These are phyloP conservation scores for Pseudozyma pruni DNA, from an alignment of 1,284 basidiomycete genomes.

Conservation along the genomic window DNA sequence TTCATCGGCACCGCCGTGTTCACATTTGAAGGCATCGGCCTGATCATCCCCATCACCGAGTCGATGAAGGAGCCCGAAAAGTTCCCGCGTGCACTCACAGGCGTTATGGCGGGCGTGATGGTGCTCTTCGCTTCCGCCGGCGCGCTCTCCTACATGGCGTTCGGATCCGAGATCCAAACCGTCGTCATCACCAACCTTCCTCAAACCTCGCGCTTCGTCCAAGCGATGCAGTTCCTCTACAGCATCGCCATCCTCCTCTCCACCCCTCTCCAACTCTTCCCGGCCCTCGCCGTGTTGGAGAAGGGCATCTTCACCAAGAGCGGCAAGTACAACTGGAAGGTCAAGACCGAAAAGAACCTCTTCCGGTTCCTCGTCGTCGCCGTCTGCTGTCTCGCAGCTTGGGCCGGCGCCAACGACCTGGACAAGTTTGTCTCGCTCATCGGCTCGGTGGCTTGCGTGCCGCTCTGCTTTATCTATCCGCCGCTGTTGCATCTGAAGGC, in stretches of 20 bases:
- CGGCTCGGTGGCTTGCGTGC: conserved; percentile 92
- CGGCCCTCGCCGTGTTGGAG: conserved; percentile 95
- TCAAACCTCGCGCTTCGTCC: conserved; percentile 84
- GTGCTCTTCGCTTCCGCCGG: conserved; percentile 89
- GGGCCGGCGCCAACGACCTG: conserved; percentile 85
- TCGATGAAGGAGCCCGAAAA: conserved; percentile 90
- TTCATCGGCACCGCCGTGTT: conserved; percentile 98
- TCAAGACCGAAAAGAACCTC: conserved; percentile 87
- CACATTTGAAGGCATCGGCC: conserved; percentile 96
- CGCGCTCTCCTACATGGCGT: conserved; percentile 85
- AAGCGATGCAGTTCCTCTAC: conserved; percentile 75
- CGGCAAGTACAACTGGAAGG: conserved; percentile 79
- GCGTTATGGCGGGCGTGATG: conserved; percentile 86
- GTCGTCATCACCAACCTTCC: conserved; percentile 96
- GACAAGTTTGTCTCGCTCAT: conserved; percentile 97
- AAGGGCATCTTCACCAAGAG: conserved; percentile 85
- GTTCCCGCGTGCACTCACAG: conserved; percentile 87
- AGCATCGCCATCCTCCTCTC: conserved; percentile 88
- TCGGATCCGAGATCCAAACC: conserved; percentile 87
- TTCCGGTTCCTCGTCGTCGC: conserved; percentile 84
- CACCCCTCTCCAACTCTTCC: conserved; percentile 90
- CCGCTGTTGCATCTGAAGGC: conserved; percentile 93
- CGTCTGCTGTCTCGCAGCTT: conserved; percentile 80
- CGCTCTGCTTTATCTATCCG: conserved; percentile 90
- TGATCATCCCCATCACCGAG: conserved; percentile 97